A percentile compares a stretch with the other conserved stretches of the same genome.
phyloP scores from a whole-genome alignment of 306 rosid species.

The Dalbergia oliveri region DNA sequence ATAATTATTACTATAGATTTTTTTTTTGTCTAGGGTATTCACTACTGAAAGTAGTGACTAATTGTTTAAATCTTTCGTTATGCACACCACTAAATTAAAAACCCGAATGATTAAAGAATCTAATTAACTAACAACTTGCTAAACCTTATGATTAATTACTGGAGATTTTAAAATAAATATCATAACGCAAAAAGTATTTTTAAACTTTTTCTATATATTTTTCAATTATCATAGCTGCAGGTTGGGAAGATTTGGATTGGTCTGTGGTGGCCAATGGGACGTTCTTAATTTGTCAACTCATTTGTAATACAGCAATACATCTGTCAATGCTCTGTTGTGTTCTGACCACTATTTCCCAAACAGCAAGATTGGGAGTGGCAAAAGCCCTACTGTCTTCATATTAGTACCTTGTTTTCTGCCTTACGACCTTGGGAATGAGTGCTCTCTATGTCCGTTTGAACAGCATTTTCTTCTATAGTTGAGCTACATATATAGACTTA shows the following conservation, averaged over 20 bases:
- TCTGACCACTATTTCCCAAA: neutral
- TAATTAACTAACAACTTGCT: too few relatives aligned
- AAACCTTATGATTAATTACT: too few relatives aligned
- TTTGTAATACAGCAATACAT: conserved; percentile 21
- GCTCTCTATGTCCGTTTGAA: conserved; percentile 24
- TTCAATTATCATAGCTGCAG: neutral
- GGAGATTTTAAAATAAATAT: neutral
- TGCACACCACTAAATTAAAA: too few relatives aligned
- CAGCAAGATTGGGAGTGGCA: conserved; percentile 26
- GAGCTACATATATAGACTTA: neutral
- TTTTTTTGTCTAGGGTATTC: too few relatives aligned
- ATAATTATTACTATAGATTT: too few relatives aligned
- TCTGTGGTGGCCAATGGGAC: neutral
- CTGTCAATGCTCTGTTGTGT: conserved; percentile 1
- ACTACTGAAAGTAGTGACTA: too few relatives aligned
- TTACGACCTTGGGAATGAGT: conserved; percentile 43
- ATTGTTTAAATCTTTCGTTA: too few relatives aligned
- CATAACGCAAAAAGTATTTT: neutral
- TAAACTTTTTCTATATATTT: neutral
- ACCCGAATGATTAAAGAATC: too few relatives aligned
- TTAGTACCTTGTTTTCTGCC: neutral
- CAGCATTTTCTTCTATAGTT: conserved; percentile 30
- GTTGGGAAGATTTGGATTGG: conserved; percentile 24
- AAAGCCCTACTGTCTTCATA: conserved; percentile 28
- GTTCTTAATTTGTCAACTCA: neutral